phyloP scores from a whole-genome alignment of 441 rosid genomes.

The Gossypium trilobum region DNA sequence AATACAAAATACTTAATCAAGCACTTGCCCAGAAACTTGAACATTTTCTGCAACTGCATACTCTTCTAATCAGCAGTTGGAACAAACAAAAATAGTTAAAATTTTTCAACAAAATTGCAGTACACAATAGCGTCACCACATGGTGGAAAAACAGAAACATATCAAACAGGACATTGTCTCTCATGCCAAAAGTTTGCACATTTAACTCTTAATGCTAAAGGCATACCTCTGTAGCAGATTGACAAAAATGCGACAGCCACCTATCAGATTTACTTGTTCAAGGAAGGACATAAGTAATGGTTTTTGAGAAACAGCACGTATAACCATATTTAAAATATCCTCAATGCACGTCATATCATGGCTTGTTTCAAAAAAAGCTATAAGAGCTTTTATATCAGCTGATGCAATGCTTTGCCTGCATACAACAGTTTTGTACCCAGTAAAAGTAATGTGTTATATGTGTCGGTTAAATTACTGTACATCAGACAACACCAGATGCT shows the following conservation, averaged over 20 bases:
- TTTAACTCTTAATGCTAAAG: conserved; percentile 15
- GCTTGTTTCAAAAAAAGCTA: conserved; percentile 82
- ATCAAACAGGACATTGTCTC: neutral
- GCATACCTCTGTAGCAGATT: conserved; percentile 84
- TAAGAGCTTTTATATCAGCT: conserved; percentile 66
- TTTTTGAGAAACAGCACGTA: conserved; percentile 81
- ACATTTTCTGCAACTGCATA: neutral
- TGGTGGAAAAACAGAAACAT: neutral
- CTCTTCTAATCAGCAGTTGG: neutral
- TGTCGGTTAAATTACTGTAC: conserved; percentile 10
- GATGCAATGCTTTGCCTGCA: conserved; percentile 71
- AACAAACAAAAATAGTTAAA: neutral
- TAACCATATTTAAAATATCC: conserved; percentile 88
- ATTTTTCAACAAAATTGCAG: neutral
- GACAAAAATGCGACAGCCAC: conserved; percentile 84
- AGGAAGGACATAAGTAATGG: conserved; percentile 66
- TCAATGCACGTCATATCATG: conserved; percentile 89
- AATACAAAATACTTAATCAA: neutral
- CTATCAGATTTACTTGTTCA: conserved; percentile 75
- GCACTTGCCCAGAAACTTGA: neutral
- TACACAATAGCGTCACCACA: neutral
- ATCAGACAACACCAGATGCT: conserved; percentile 2
- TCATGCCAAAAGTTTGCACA: neutral
- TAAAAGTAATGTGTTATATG: conserved; percentile 8
- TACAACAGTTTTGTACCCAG: conserved; percentile 6